phyloP scores from a whole-genome alignment of 2,329 filamentous ascomycete genomes.

The Trichoderma atrobrunneum region DNA sequence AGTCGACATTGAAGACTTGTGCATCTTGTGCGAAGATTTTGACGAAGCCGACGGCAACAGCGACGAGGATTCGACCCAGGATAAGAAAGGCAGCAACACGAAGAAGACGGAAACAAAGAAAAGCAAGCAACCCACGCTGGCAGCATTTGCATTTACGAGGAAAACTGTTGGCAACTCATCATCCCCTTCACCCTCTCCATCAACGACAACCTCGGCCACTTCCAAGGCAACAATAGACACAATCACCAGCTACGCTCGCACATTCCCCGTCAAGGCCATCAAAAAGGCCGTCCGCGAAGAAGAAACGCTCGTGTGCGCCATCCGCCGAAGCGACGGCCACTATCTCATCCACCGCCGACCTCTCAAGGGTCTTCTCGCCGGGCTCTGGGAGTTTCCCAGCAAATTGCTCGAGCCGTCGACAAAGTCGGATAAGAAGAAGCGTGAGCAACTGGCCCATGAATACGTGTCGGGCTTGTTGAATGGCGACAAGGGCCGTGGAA shows the following conservation, averaged over 20 bases:
- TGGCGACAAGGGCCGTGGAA: not conserved
- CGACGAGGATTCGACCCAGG: slow-evolving; percentile 20
- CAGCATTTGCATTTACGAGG: slow-evolving; percentile 37
- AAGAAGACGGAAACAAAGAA: slow-evolving; percentile 23
- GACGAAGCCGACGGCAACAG: slow-evolving; percentile 35
- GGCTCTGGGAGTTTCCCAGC: slow-evolving; percentile 57
- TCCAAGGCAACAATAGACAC: slow-evolving; percentile 30
- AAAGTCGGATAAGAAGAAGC: slow-evolving; percentile 29
- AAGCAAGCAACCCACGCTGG: slow-evolving; percentile 33
- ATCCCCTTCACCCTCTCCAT: not conserved
- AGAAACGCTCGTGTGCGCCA: slow-evolving; percentile 52
- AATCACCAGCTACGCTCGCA: slow-evolving; percentile 45
- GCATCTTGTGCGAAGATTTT: slow-evolving; percentile 47
- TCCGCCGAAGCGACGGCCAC: slow-evolving; percentile 41
- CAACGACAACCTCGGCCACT: not conserved
- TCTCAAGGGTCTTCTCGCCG: slow-evolving; percentile 52
- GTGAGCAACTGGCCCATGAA: slow-evolving; percentile 37
- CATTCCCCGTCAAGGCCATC: slow-evolving; percentile 49
- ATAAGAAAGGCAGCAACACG: not conserved
- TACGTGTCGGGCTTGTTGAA: slow-evolving; percentile 34
- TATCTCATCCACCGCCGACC: slow-evolving; percentile 52
- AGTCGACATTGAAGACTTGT: slow-evolving; percentile 51
- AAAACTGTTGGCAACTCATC: slow-evolving; percentile 2
- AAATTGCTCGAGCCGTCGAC: slow-evolving; percentile 31
- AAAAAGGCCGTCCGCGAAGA: slow-evolving; percentile 54